Percentiles rank a stretch among this genome's conserved stretches.
phyloP scores from a whole-genome alignment of 2,329 filamentous ascomycete genomes.

The Fusarium sp. region DNA sequence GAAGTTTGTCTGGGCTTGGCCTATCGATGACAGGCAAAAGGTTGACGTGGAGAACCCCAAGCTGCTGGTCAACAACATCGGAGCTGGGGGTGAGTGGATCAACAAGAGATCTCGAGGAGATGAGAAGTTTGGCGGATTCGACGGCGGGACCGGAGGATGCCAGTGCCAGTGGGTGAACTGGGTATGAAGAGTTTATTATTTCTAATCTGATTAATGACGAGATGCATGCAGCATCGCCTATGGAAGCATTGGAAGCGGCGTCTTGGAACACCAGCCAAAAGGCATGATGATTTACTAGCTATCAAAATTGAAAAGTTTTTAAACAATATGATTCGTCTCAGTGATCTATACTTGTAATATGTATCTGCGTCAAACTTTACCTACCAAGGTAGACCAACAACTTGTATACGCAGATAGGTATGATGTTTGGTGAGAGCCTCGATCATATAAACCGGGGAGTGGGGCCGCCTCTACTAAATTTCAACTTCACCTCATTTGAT shows the following conservation, averaged over 20 bases:
- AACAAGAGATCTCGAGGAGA: constrained; percentile 62
- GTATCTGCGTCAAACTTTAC: not conserved
- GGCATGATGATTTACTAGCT: not conserved
- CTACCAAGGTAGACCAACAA: not conserved
- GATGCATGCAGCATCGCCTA: constrained; percentile 21
- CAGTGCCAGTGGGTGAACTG: constrained; percentile 71
- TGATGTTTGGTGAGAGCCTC: not conserved
- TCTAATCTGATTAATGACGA: constrained; percentile 27
- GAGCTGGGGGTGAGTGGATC: constrained; percentile 62
- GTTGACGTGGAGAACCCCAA: constrained; percentile 58
- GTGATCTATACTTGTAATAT: not conserved
- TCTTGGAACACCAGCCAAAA: constrained; percentile 3
- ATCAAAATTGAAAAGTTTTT: not conserved
- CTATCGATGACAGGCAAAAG: constrained; percentile 59
- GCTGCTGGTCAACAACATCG: constrained; percentile 62
- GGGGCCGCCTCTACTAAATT: constrained; percentile 13
- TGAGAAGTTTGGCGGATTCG: constrained; percentile 66
- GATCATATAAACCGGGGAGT: not conserved
- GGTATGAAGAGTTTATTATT: constrained; percentile 32
- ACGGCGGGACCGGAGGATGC: constrained; percentile 72
- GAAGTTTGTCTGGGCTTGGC: constrained; percentile 67
- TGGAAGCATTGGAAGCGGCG: constrained; percentile 35
- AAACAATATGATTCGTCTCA: not conserved
- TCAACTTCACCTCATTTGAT: constrained; percentile 1
- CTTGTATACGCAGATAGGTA: not conserved